phyloP scores from a whole-genome alignment of 768 basidiomycete genomes.

The Tremella fuciformis region DNA sequence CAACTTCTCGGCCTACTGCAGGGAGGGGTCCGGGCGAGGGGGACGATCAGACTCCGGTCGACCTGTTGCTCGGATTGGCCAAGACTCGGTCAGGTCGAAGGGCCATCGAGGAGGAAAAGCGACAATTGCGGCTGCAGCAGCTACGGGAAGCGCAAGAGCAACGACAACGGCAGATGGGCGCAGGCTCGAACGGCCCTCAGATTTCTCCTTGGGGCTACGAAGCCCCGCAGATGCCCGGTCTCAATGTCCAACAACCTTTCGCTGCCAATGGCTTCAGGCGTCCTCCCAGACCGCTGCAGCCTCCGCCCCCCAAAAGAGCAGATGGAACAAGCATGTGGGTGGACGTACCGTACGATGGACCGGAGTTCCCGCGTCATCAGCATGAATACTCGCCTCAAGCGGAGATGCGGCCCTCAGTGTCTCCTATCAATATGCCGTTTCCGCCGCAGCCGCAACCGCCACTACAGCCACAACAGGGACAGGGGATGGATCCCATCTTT shows the following conservation, averaged over 20 bases:
- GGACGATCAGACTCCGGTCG: conserved; percentile 43
- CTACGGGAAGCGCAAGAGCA: conserved; percentile 39
- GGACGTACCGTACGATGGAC: conserved; percentile 2
- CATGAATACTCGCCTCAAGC: too few relatives aligned
- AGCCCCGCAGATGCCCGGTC: conserved; percentile 47
- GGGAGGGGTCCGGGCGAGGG: conserved; percentile 1
- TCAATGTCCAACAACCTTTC: conserved; percentile 51
- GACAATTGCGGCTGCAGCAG: conserved; percentile 37
- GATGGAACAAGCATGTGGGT: conserved; percentile 4
- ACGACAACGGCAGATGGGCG: conserved; percentile 12
- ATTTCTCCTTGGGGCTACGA: conserved; percentile 47
- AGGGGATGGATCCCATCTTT: too few relatives aligned
- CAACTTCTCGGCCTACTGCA: neutral
- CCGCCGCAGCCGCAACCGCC: too few relatives aligned
- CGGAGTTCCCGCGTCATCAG: neutral
- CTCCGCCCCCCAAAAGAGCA: conserved; percentile 28
- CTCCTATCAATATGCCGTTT: too few relatives aligned
- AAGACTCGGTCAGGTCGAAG: conserved; percentile 43
- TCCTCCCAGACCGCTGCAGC: conserved; percentile 43
- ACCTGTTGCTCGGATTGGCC: conserved; percentile 41
- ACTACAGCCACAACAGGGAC: too few relatives aligned
- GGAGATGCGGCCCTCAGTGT: too few relatives aligned
- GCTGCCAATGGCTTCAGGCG: conserved; percentile 18
- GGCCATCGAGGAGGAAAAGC: conserved; percentile 46
- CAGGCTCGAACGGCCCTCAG: conserved; percentile 8